phyloP scores from a whole-genome alignment of 2,329 filamentous ascomycete species.

The Thermoascus crustaceus region DNA sequence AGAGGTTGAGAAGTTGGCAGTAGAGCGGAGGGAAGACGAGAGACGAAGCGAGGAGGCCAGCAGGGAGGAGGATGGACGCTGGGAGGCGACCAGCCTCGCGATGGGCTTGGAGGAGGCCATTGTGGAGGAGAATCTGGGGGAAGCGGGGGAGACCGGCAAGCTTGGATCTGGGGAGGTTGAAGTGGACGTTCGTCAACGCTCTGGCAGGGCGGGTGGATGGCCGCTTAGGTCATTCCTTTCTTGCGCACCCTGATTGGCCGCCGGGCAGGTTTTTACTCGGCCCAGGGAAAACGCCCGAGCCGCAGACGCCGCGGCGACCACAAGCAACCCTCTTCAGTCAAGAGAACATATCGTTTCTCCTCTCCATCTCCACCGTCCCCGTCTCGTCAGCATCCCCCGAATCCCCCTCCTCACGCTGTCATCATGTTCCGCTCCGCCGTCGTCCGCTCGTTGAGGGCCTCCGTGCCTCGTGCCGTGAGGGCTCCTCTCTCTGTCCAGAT shows the following conservation, averaged over 20 bases:
- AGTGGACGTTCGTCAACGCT: conserved; percentile 13
- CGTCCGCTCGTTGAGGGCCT: conserved; percentile 63
- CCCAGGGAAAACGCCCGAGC: conserved; percentile 17
- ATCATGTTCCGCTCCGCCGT: conserved; percentile 86
- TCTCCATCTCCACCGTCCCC: conserved; percentile 6
- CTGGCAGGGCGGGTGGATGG: conserved; percentile 16
- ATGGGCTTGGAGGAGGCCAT: conserved; percentile 41
- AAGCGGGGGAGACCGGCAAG: conserved; percentile 10
- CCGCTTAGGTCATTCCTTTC: conserved; percentile 36
- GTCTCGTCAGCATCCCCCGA: too few relatives aligned
- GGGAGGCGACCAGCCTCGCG: conserved; percentile 37
- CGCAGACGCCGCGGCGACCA: conserved; percentile 17
- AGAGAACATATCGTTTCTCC: conserved; percentile 6
- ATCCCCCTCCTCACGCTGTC: conserved; percentile 17
- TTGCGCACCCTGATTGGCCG: conserved; percentile 31
- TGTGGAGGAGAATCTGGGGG: conserved; percentile 11
- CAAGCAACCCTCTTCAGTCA: conserved; percentile 14
- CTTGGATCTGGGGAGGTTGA: conserved; percentile 9
- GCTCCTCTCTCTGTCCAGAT: conserved; percentile 52
- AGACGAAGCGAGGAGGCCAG: conserved; percentile 25
- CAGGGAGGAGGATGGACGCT: conserved; percentile 23
- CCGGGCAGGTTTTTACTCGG: conserved; percentile 26
- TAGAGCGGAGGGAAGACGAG: conserved; percentile 34
- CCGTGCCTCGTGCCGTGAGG: conserved; percentile 44
- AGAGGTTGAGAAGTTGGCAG: conserved; percentile 55